These are phyloP conservation scores for Xerocomus amazonicus DNA, from an alignment of 1,284 basidiomycete species.

Conservation along the genomic window DNA sequence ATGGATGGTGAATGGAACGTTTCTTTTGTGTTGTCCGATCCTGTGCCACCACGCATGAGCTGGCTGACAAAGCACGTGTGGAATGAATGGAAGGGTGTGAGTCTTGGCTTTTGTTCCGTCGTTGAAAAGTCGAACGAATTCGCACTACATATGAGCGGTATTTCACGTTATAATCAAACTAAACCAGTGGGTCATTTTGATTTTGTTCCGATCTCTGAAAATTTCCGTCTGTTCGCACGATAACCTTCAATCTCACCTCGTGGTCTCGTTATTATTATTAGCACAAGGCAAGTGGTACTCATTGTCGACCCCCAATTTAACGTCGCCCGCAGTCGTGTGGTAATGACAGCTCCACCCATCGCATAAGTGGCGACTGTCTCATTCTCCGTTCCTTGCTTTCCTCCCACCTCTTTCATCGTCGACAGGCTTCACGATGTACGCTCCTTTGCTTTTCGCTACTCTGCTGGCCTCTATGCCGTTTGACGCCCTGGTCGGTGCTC, in stretches of 20 bases:
- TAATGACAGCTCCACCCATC: neutral
- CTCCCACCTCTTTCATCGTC: slow-evolving; percentile 6
- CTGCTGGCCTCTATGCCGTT: slow-evolving; percentile 21
- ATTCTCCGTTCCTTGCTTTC: neutral
- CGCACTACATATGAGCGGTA: too few species aligned
- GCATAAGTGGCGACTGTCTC: slow-evolving; percentile 1
- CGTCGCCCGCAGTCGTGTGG: slow-evolving; percentile 2
- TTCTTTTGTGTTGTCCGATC: too few species aligned
- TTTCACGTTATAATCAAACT: too few species aligned
- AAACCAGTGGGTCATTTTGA: neutral
- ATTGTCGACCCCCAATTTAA: neutral
- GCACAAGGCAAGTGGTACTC: slow-evolving; percentile 15
- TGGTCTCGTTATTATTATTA: slow-evolving; percentile 7
- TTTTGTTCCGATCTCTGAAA: neutral
- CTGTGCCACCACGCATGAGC: too few species aligned
- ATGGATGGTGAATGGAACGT: too few species aligned
- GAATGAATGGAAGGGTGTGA: too few species aligned
- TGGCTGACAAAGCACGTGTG: too few species aligned
- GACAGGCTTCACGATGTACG: slow-evolving; percentile 23
- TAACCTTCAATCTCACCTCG: neutral
- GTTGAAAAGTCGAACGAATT: too few species aligned
- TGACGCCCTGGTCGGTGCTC: slow-evolving; percentile 34
- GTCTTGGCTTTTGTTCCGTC: too few species aligned
- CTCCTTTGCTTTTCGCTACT: slow-evolving; percentile 29
- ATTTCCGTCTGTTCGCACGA: neutral